These are phyloP conservation scores for Taiozyma sp. DNA, from an alignment of 1,139 yeast genomes.

Conservation along the genomic window DNA sequence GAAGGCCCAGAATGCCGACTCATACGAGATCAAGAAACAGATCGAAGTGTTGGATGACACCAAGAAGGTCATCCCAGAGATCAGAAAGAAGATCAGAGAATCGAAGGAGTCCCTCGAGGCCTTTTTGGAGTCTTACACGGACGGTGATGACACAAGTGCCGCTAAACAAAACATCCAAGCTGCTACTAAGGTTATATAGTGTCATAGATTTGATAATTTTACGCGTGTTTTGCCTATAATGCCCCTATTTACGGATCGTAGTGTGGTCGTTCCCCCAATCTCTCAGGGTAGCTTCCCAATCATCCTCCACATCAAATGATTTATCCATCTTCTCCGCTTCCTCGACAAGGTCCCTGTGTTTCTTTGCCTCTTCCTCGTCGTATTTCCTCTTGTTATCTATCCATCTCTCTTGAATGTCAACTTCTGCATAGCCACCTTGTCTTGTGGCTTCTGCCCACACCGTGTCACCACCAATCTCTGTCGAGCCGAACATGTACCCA, in stretches of 20 bases:
- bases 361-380: slow-evolving; percentile 59
- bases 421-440: slow-evolving; percentile 49
- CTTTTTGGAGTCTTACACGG: slow-evolving; percentile 35
- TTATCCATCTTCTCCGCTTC: slow-evolving; percentile 33
- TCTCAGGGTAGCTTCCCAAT: slow-evolving; percentile 63
- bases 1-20: slow-evolving; percentile 44
- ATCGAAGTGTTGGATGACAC: slow-evolving; percentile 66
- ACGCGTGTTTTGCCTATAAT: background rate
- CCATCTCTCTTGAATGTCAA: slow-evolving; percentile 95
- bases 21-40: slow-evolving; percentile 67
- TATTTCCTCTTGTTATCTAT: slow-evolving; percentile 75
- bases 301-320: slow-evolving; percentile 54
- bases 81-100: slow-evolving; percentile 46
- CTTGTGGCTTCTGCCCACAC: slow-evolving; percentile 95
- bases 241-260: slow-evolving; percentile 18
- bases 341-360: slow-evolving; percentile 29
- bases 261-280: slow-evolving; percentile 53
- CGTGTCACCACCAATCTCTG: slow-evolving; percentile 92
- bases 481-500: slow-evolving; percentile 89
- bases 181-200: slow-evolving; percentile 13
- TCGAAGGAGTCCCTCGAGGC: slow-evolving; percentile 44
- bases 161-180: slow-evolving; percentile 24
- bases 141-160: slow-evolving; percentile 31
- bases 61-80: slow-evolving; percentile 60
- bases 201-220: background rate